Evolutionary conservation across 2,329 filamentous ascomycete genomes (phyloP).

Genomic region (Fusarium pseudonygamai): DNA sequence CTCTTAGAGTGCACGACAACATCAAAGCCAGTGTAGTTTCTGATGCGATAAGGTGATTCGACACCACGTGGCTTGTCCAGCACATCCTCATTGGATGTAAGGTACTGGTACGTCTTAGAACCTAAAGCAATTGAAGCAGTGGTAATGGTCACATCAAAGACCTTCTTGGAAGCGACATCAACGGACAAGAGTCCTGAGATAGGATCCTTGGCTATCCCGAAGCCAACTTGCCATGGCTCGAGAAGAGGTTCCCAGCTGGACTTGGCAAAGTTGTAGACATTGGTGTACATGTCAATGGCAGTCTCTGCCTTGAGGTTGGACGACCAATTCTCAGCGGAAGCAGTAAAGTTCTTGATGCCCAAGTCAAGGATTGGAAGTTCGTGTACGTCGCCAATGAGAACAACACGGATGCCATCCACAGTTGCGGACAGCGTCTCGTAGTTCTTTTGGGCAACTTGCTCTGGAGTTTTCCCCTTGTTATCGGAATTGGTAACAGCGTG

Average conservation of each 20-base stretch:
- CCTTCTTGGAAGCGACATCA: constrained; percentile 88
- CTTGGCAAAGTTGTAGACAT: constrained; percentile 99
- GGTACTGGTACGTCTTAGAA: constrained; percentile 91
- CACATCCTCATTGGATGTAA: constrained; percentile 85
- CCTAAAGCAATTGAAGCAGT: constrained; percentile 92
- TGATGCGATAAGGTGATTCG: constrained; percentile 91
- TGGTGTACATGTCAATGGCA: constrained; percentile 91
- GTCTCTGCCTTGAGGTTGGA: constrained; percentile 86
- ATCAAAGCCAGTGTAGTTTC: constrained; percentile 95
- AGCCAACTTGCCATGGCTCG: constrained; percentile 95
- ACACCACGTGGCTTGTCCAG: constrained; percentile 90
- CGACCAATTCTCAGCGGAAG: constrained; percentile 91
- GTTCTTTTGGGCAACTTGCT: constrained; percentile 29
- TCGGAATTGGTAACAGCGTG: constrained; percentile 37
- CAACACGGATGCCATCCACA: constrained; percentile 88
- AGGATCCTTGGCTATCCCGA: constrained; percentile 84
- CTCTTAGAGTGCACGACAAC: constrained; percentile 84
- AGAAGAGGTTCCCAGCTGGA: constrained; percentile 97
- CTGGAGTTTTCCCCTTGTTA: constrained; percentile 30
- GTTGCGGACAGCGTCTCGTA: constrained; percentile 85
- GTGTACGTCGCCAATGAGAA: constrained; percentile 94
- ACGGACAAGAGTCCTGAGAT: constrained; percentile 81
- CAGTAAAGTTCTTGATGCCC: constrained; percentile 88
- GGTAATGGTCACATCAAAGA: constrained; percentile 90
- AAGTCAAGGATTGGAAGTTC: constrained; percentile 95